phyloP scores from a whole-genome alignment of 257 asterid species.

The Linaria vulgaris region DNA sequence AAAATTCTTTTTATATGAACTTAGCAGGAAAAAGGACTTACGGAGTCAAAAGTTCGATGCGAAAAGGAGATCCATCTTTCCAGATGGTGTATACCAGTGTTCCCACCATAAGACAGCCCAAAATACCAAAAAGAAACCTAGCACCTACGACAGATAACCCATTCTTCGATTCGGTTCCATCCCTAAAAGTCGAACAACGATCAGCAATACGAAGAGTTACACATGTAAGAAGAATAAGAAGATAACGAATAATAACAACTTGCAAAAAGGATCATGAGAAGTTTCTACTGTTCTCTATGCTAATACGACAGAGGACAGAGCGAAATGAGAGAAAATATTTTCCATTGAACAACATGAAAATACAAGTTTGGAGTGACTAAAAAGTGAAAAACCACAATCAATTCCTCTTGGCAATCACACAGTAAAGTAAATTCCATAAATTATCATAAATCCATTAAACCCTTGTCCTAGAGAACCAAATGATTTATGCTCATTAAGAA shows the following conservation, averaged over 20 bases:
- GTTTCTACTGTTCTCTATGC: not conserved
- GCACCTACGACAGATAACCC: slow-evolving; percentile 51
- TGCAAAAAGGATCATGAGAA: not conserved
- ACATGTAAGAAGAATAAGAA: not conserved
- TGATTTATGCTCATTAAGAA: slow-evolving; percentile 1
- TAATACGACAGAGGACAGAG: not conserved
- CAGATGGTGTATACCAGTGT: slow-evolving; percentile 56
- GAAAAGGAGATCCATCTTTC: slow-evolving; percentile 83
- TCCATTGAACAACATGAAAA: not conserved
- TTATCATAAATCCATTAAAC: not conserved
- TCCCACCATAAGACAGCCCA: slow-evolving; percentile 80
- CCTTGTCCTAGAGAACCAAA: not conserved
- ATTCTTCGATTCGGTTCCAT: slow-evolving; percentile 42
- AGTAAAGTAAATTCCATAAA: no score
- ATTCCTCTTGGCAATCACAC: no score
- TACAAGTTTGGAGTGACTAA: slow-evolving; percentile 6
- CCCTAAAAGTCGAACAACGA: slow-evolving; percentile 33
- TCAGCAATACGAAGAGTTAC: slow-evolving; percentile 3
- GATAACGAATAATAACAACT: not conserved
- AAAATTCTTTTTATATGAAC: not conserved
- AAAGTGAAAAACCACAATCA: not conserved
- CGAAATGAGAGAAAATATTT: not conserved
- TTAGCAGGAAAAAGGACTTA: slow-evolving; percentile 36
- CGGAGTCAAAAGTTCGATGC: slow-evolving; percentile 63
- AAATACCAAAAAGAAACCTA: slow-evolving; percentile 49